A percentile compares a stretch with the other conserved stretches of the same genome.
Conservation (phyloP, 805 yeast genomes). For the Kurtzmaniella fragi region DNA sequence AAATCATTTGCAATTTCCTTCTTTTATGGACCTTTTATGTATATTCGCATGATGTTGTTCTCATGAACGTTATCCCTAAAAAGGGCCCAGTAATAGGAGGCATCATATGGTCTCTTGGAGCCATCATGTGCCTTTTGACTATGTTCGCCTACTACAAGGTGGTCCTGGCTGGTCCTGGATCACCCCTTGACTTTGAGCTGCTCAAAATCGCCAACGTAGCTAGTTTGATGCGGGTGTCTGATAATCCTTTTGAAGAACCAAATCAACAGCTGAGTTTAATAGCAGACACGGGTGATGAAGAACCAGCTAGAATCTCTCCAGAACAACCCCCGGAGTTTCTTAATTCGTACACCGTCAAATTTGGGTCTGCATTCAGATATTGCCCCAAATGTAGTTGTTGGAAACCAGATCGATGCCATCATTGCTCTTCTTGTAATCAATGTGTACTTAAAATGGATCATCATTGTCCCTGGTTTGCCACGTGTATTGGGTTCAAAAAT, state of each 20-base stretch:
- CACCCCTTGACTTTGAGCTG: constrained; percentile 53
- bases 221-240: constrained; percentile 10
- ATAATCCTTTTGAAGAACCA: constrained; percentile 10
- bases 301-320: not conserved
- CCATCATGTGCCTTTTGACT: constrained; percentile 28
- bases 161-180: constrained; percentile 56
- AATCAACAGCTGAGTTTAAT: not conserved
- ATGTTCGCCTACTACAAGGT: constrained; percentile 51
- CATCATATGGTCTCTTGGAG: constrained; percentile 16
- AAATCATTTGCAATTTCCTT: constrained; percentile 36
- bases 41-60: constrained; percentile 20
- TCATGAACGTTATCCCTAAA: constrained; percentile 10
- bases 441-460: constrained; percentile 55
- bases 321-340: constrained; percentile 30
- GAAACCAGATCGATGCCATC: constrained; percentile 60
- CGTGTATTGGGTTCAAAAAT: constrained; percentile 79
- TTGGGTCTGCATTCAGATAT: constrained; percentile 45
- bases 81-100: constrained; percentile 10
- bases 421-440: constrained; percentile 44
- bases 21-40: constrained; percentile 47
- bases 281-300: constrained; percentile 1
- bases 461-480: constrained; percentile 86
- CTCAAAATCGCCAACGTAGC: constrained; percentile 24
- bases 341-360: constrained; percentile 33
- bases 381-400: constrained; percentile 50